phyloP scores from a whole-genome alignment of 805 yeast species.

The Saccharomycopsis sp. region DNA sequence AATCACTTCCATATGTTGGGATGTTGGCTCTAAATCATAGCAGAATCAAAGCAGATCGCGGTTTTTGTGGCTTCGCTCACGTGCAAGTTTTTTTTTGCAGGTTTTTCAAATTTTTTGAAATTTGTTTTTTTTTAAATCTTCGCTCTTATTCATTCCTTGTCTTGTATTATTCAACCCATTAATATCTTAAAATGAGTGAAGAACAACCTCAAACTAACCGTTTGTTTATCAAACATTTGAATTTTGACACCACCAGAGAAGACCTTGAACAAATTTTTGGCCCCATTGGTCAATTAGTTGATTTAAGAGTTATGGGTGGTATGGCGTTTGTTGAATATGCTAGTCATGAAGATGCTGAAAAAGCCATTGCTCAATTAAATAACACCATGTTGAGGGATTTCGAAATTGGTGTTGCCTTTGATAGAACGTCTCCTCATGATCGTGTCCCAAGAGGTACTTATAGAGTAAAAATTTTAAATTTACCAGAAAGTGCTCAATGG shows the following conservation, averaged over 20 bases:
- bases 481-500: constrained; percentile 76
- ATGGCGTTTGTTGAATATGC: constrained; percentile 85
- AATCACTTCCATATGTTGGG: too few relatives aligned
- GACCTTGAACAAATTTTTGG: constrained; percentile 62
- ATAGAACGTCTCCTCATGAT: constrained; percentile 22
- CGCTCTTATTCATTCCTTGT: too few relatives aligned
- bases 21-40: too few relatives aligned
- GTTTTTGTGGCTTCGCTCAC: too few relatives aligned
- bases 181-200: too few relatives aligned
- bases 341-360: constrained; percentile 55
- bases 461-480: constrained; percentile 57
- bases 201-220: constrained; percentile 3
- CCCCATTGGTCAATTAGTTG: constrained; percentile 55
- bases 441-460: constrained; percentile 50
- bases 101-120: too few relatives aligned
- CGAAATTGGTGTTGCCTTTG: constrained; percentile 32
- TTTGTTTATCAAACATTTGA: constrained; percentile 15
- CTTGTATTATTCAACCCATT: too few relatives aligned
- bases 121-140: too few relatives aligned
- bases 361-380: constrained; percentile 68
- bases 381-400: constrained; percentile 57
- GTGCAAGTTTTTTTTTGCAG: too few relatives aligned
- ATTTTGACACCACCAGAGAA: constrained; percentile 24
- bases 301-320: constrained; percentile 66
- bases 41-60: too few relatives aligned